These are phyloP conservation scores for Russula emetica DNA, from an alignment of 768 basidiomycete genomes.

Conservation along the genomic window DNA sequence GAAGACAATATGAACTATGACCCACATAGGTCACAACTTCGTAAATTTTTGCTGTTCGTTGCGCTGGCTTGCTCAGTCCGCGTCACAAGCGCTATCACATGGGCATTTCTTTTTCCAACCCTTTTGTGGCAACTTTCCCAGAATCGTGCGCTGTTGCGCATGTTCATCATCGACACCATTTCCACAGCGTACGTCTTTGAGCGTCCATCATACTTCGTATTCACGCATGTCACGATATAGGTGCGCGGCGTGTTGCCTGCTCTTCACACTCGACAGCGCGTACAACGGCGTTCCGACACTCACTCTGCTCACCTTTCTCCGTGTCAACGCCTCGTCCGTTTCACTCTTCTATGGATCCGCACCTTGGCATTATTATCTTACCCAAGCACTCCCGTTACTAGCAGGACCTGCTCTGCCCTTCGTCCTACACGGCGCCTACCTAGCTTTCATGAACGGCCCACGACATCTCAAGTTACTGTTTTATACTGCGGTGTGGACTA, in stretches of 20 bases:
- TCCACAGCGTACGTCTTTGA: constrained; percentile 42
- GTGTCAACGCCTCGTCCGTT: constrained; percentile 76
- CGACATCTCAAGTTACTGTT: constrained; percentile 42
- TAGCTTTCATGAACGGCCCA: constrained; percentile 29
- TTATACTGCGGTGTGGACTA: constrained; percentile 54
- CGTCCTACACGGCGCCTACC: constrained; percentile 48
- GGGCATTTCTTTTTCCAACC: constrained; percentile 63
- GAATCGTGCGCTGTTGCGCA: constrained; percentile 34
- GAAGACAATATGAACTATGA: background rate
- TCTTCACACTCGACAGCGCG: constrained; percentile 52
- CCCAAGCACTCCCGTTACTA: constrained; percentile 81
- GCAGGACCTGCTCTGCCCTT: constrained; percentile 73
- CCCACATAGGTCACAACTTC: constrained; percentile 35
- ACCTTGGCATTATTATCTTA: constrained; percentile 85
- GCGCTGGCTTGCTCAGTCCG: constrained; percentile 76
- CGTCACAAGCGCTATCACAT: constrained; percentile 86
- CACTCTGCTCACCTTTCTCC: constrained; percentile 78
- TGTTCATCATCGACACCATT: constrained; percentile 40
- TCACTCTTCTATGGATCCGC: constrained; percentile 91
- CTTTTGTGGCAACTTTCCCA: constrained; percentile 52
- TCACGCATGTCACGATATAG: constrained; percentile 16
- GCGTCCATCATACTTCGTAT: constrained; percentile 1
- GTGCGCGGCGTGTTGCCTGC: constrained; percentile 7
- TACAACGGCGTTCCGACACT: constrained; percentile 66
- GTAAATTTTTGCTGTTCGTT: constrained; percentile 50